phyloP scores from a whole-genome alignment of 257 asterid species.

The Solanum etuberosum region DNA sequence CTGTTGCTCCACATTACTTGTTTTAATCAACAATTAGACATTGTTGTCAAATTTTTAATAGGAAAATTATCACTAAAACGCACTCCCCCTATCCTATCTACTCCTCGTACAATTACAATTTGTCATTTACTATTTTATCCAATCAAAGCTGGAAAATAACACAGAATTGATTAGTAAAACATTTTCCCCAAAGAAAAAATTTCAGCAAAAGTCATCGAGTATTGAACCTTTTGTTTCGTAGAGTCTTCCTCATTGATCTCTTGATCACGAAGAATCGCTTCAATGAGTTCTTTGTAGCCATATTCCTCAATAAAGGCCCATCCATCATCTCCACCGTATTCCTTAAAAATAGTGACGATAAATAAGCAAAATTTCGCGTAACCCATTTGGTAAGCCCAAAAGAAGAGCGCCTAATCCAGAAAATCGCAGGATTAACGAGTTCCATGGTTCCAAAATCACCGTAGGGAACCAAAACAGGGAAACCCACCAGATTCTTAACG shows the following conservation, averaged over 20 bases:
- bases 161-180: background rate
- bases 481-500: background rate
- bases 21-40: background rate
- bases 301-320: constrained; percentile 26
- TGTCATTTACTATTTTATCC: background rate
- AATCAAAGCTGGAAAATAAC: background rate
- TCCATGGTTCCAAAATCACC: background rate
- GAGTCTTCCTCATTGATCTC: background rate
- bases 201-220: background rate
- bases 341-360: background rate
- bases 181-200: background rate
- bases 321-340: constrained; percentile 15
- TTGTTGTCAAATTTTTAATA: background rate
- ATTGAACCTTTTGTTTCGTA: background rate
- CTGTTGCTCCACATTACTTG: background rate
- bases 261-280: constrained; percentile 17
- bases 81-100: background rate
- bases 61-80: background rate
- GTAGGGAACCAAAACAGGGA: background rate
- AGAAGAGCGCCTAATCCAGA: background rate
- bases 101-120: background rate
- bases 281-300: constrained; percentile 13
- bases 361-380: background rate
- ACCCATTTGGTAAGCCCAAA: background rate
- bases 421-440: background rate